These are phyloP conservation scores for Salix koriyanagi DNA, from an alignment of 345 rosid species.

Conservation along the genomic window DNA sequence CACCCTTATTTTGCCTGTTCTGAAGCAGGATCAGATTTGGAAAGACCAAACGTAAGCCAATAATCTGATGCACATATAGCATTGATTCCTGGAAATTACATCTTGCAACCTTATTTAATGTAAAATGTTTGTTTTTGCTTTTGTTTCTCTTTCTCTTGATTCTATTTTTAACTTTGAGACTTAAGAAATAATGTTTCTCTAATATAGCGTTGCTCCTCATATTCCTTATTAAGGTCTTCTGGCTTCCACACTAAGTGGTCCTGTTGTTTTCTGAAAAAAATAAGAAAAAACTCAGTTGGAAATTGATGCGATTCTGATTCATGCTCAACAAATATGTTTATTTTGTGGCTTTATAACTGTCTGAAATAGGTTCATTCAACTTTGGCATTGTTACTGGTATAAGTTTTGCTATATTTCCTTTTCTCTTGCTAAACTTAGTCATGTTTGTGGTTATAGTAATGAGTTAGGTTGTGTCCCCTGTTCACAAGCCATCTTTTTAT, in stretches of 20 bases:
- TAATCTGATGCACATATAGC: neutral
- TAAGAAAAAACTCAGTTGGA: neutral
- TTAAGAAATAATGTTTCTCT: neutral
- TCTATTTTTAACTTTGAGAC: neutral
- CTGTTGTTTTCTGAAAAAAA: neutral
- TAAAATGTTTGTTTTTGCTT: neutral
- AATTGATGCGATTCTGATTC: neutral
- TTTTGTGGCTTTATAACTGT: neutral
- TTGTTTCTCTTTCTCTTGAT: neutral
- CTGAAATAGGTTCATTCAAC: neutral
- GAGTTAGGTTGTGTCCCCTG: neutral
- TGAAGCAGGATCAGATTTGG: conserved; percentile 99
- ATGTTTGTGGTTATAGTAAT: neutral
- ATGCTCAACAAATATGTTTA: neutral
- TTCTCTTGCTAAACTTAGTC: neutral
- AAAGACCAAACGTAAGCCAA: conserved; percentile 86
- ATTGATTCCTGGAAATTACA: conserved; percentile 3
- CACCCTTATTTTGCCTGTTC: conserved; percentile 90
- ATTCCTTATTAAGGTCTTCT: neutral
- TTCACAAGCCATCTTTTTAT: neutral
- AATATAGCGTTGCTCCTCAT: neutral
- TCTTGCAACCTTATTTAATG: neutral
- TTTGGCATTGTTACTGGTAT: neutral
- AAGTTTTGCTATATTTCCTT: neutral
- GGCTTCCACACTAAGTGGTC: neutral